A percentile compares a stretch with the other conserved stretches of the same genome.
Conservation (phyloP, 441 rosid species). For the Sinapis alba region DNA sequence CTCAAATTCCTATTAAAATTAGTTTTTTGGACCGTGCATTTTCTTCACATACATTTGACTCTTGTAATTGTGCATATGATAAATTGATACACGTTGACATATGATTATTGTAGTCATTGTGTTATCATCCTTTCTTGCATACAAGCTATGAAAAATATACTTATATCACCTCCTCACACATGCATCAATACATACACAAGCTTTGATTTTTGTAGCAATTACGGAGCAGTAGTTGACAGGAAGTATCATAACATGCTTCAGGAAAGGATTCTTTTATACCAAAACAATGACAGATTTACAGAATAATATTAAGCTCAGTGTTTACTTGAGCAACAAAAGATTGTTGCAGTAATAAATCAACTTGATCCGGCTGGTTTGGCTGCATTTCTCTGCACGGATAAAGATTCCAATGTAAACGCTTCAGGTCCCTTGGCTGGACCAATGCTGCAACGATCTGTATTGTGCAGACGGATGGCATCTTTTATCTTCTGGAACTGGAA, state of each 20-base stretch:
- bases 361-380: conserved; percentile 48
- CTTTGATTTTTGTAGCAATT: conserved; percentile 2
- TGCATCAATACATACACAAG: conserved; percentile 2
- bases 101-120: neutral
- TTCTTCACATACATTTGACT: neutral
- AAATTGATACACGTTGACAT: neutral
- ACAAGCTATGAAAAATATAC: neutral
- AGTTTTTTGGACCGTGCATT: neutral
- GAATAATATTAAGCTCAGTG: conserved; percentile 18
- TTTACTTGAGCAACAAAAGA: conserved; percentile 31
- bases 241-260: conserved; percentile 6
- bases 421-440: conserved; percentile 61
- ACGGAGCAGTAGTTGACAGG: neutral
- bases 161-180: neutral
- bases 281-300: conserved; percentile 28
- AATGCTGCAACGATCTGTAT: conserved; percentile 54
- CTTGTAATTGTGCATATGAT: neutral
- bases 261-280: conserved; percentile 27
- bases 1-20: conserved; percentile 4
- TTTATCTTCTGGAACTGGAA: conserved; percentile 95
- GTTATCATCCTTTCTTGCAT: neutral
- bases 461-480: conserved; percentile 73
- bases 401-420: conserved; percentile 58
- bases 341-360: conserved; percentile 22
- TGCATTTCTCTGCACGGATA: conserved; percentile 43